These are phyloP conservation scores for Neofusicoccum parvum DNA, from an alignment of 2,329 filamentous ascomycete genomes.

Conservation along the genomic window DNA sequence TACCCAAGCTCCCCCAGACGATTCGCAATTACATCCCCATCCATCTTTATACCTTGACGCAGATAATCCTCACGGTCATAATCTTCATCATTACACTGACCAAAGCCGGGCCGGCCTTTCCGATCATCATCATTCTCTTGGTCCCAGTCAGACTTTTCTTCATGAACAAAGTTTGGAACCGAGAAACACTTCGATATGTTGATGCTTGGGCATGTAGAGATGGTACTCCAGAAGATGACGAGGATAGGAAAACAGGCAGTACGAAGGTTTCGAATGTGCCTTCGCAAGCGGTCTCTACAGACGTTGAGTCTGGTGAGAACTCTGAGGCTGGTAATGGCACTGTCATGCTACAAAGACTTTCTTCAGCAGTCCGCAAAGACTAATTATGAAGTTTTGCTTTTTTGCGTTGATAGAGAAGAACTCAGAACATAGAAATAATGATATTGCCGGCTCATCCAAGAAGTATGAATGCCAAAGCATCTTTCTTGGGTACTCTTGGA, in stretches of 20 bases:
- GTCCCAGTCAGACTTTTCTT: constrained; percentile 63
- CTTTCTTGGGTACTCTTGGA: no score
- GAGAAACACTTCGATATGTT: constrained; percentile 58
- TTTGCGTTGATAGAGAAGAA: not conserved
- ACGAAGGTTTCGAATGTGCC: not conserved
- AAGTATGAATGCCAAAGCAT: no score
- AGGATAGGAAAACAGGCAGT: constrained; percentile 23
- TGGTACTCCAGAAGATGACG: constrained; percentile 39
- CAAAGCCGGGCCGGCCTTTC: constrained; percentile 64
- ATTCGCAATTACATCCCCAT: constrained; percentile 52
- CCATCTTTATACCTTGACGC: constrained; percentile 61
- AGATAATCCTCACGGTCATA: constrained; percentile 59
- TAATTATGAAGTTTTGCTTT: not conserved
- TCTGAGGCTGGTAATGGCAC: not conserved
- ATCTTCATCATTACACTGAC: constrained; percentile 66
- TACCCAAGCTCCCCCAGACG: constrained; percentile 28
- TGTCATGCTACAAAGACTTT: not conserved
- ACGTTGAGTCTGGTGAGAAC: constrained; percentile 1
- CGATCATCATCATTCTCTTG: constrained; percentile 64
- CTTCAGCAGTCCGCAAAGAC: not conserved
- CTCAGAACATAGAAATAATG: not conserved
- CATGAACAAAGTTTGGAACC: constrained; percentile 63
- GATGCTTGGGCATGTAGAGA: constrained; percentile 48
- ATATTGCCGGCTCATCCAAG: no score
- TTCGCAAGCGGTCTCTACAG: not conserved